Base-by-base conservation (phyloP, 768 basidiomycete species). In the Boletus insuetus region DNA sequence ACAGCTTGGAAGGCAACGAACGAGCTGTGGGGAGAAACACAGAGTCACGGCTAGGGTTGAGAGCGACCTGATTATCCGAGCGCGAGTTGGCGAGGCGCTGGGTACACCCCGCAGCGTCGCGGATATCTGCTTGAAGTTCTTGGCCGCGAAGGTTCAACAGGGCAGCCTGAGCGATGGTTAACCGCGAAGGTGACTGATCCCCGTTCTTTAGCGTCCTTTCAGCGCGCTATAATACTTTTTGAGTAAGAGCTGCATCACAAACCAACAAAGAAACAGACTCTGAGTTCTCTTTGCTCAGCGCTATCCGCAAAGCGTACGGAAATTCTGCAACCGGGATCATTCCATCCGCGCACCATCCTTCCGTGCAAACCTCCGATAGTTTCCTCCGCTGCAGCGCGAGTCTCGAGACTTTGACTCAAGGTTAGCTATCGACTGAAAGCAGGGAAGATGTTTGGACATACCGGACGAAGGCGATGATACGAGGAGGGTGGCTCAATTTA, bases 391-490 rank as follows among this genome's bases (percentile, higher is more conserved):
- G 87, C 89, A 0, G 60, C 31, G 17, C 89, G 84, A 17, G 80
- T 84, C 61, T 91, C 89, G 24, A 92, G 75, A 45, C 90, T 91
- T 61, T 10, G 38, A 11, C 5, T 19, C 32, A 19, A 24, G 2
- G 14, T 65, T 24, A 54, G 52, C 22, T 49, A 26, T 44, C 1
- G 24, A 42, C 8, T 19, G 17, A 19, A 34, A 16, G 12, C 3
- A 46, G 6, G 10, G n/a, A 6, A 17, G 1, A 17, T 19, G 32
- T 35, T 19, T 13, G 7, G 31, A 68, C 80, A 20, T 59, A 88
- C 89, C 90, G 79, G 40, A 91, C 87, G 62, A 91, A 91, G 0
- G 88, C 89, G 52, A 91, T 91, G 58, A 90, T 87, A 54, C 88
- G 76, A 19, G 88, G 87, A 1, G 89, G 89, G 53, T 83, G 81